Evolutionary conservation across 2,329 filamentous ascomycete species (phyloP).

Genomic region (Aspergillus aculeatus): DNA sequence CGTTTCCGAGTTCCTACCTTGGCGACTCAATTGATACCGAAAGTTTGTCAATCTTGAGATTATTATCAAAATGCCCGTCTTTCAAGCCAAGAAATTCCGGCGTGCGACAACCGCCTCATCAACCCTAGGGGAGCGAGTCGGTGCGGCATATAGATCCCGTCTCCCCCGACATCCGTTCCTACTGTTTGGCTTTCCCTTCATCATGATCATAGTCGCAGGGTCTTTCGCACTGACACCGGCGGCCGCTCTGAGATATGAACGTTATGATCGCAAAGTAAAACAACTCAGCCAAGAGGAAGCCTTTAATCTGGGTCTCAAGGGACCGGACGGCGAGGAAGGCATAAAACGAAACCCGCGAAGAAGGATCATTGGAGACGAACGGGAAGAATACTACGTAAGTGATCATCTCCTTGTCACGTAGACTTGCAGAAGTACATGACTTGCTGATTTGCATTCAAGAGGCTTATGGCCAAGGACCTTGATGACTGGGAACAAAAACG

Average conservation of each 20-base stretch:
- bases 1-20: neutral
- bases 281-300: conserved; percentile 84
- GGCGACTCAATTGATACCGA: neutral
- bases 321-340: conserved; percentile 73
- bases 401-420: neutral
- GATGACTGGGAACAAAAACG: conserved; percentile 97
- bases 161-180: conserved; percentile 82
- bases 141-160: conserved; percentile 70
- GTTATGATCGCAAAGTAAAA: conserved; percentile 83
- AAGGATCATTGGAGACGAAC: conserved; percentile 43
- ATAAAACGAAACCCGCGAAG: conserved; percentile 53
- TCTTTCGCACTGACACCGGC: conserved; percentile 94
- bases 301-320: conserved; percentile 70
- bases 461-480: conserved; percentile 81
- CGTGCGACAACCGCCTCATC: conserved; percentile 48
- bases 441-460: conserved; percentile 47
- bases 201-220: conserved; percentile 82
- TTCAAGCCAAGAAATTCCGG: conserved; percentile 70
- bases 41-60: neutral
- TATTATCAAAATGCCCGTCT: conserved; percentile 55
- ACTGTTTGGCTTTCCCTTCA: conserved; percentile 90
- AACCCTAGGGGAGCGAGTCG: conserved; percentile 66
- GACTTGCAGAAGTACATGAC: neutral
- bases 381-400: conserved; percentile 50
- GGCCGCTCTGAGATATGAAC: conserved; percentile 89